Evolutionary conservation across 2,329 filamentous ascomycete species (phyloP), one percentile per base, ranked within the genome.

Genomic region (Colletotrichum theobromicola): DNA sequence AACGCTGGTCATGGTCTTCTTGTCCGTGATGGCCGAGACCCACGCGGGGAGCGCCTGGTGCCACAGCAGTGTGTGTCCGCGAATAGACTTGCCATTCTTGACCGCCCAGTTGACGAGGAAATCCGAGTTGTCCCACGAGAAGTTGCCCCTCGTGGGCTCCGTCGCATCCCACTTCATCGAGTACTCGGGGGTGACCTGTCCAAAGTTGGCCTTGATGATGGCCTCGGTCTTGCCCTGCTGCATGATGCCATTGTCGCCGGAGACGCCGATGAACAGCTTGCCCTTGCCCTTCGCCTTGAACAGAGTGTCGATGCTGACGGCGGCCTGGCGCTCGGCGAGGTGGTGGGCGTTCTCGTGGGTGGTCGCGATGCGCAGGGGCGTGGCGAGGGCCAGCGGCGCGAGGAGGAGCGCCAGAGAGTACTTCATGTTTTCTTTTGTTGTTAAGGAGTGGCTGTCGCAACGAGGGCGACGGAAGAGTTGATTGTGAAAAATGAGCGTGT

Each of bases 31-130:
- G 30, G 84, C 82, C 67, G 82, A 85, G 67, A 94, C 93, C 91
- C 91, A 94, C 37, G 81, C 80, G 3, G 89, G 87, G 16, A 91
- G 84, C 81, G 90, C 88, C 58, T 85, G 87, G 83, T 93, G 88
- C 92, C 92, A 94, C 67, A 92, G 85, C 8, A 93, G 88, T 2
- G 91, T 93, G 82, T 94, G 92, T 7, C 92, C 92, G 76, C 92
- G 90, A 76, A 93, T 84, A 6, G 88, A 82, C 83, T 91, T 89
- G 79, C 86, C 85, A 81, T 93, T 92, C 57, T 79, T 76, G 1
- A 79, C 79, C 10, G 91, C 91, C 82, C 86, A 93, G 81, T 90
- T 81, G 73, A 93, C 90, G 7, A 93, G 85, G 79, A 87, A 87
- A 81, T 93, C 92, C 13, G 90, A 87, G n/a, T 83, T 83, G 16